Percentiles rank a stretch among this genome's conserved stretches.
Evolutionary conservation across 108 stramenopile species (phyloP).

Genomic region (Cyclotella kingstonii): DNA sequence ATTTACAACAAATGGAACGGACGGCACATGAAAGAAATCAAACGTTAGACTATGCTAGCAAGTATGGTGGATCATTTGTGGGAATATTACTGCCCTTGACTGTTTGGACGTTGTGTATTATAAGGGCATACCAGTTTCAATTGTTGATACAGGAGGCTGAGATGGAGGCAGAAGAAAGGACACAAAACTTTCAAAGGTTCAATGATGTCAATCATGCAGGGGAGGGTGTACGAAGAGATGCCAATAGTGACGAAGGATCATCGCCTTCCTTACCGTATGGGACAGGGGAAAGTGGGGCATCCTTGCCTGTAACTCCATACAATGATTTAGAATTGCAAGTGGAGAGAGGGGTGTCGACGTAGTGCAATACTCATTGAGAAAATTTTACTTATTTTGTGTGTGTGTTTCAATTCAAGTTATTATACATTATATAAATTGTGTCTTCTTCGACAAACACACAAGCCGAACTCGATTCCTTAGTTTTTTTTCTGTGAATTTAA

Average conservation of each 20-base stretch:
- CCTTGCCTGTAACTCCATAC: background rate
- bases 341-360: slow-evolving; percentile 24
- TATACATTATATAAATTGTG: no score
- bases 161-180: slow-evolving; percentile 61
- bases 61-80: slow-evolving; percentile 51
- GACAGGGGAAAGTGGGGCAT: slow-evolving; percentile 10
- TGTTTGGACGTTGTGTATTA: slow-evolving; percentile 72
- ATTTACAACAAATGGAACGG: slow-evolving; percentile 27
- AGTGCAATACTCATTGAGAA: background rate
- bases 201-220: no score
- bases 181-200: no score
- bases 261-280: slow-evolving; percentile 15
- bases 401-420: no score
- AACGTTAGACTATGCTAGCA: slow-evolving; percentile 14
- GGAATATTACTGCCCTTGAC: slow-evolving; percentile 64
- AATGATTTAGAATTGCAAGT: slow-evolving; percentile 33
- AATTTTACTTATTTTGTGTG: no score
- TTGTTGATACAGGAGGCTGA: slow-evolving; percentile 71
- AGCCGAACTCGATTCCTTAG: no score
- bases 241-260: background rate
- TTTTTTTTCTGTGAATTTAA: no score
- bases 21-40: slow-evolving; percentile 24
- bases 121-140: slow-evolving; percentile 74
- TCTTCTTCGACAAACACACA: no score
- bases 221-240: slow-evolving; percentile 10